Base-by-base conservation (phyloP, 805 yeast genomes). In the Kluyveromyces dobzhanskii region DNA sequence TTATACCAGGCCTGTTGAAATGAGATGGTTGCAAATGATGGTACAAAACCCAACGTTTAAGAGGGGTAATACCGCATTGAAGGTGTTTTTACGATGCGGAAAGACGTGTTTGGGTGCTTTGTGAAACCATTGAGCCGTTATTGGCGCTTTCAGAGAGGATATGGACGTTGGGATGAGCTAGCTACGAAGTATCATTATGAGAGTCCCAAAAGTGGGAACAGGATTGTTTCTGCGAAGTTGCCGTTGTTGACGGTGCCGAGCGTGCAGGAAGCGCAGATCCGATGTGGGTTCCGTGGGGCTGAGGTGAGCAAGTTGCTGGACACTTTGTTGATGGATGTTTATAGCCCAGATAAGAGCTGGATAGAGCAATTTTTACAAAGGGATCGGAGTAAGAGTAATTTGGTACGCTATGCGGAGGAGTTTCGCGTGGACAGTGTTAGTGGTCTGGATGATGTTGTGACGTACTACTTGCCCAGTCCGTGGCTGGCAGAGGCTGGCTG, bases 341-440 rank as follows among this genome's bases (percentile, higher is more conserved):
- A 59, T 34, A 52, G 57, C 1, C 30, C 53, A 1, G 56, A 60
- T 25, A 61, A 57, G 34, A 21, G 51, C 9, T 62, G 66, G 66
- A 50, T 49, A 30, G 37, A 48, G 3, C 44, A 36, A n/a, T 41
- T 46, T 32, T 21, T 35, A 10, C 33, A 39, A 13, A 42, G 55
- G 17, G 43, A 43, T 19, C 26, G 36, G 18, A 34, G 25, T 10
- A 40, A 26, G 34, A 44, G 3, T 30, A 35, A 35, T 14, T 25
- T 52, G 5, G 35, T 61, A 17, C 49, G 40, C 32, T 59, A 44
- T 40, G 50, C 57, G 6, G 41, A 46, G 3, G 31, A 37, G 3
- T 34, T 34, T 16, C 27, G 30, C 3, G 37, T 34, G 12, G 19
- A n/a, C 4, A 26, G 37, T 24, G 30, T 21, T 14, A 34, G 37